A percentile compares a stretch with the other conserved stretches of the same genome.
Evolutionary conservation across 139 green algal species (phyloP).

Genomic region (Raphidocelis subcapitata): DNA sequence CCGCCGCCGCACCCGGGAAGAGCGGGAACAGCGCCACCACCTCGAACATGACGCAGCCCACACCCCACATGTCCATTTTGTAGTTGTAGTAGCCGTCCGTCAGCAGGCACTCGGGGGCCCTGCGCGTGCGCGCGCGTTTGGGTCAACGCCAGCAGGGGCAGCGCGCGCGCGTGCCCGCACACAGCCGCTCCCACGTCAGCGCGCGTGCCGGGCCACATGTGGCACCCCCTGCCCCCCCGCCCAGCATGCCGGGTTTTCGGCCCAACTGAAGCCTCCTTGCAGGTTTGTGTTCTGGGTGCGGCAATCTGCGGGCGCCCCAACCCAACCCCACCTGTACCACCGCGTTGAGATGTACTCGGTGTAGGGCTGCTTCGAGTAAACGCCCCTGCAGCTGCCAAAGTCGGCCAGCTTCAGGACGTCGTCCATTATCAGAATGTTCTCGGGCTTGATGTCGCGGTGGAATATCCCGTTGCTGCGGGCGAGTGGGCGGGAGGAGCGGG

Average conservation of each 20-base stretch:
- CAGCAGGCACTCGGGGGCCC: constrained; percentile 83
- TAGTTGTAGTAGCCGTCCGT: constrained; percentile 91
- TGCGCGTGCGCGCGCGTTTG: constrained; percentile 39
- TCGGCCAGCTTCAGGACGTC: constrained; percentile 85
- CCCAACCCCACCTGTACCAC: constrained; percentile 29
- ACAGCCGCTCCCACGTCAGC: too few relatives aligned
- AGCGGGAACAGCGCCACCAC: constrained; percentile 74
- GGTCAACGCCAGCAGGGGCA: too few relatives aligned
- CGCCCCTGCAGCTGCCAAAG: constrained; percentile 79
- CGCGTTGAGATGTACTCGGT: constrained; percentile 89
- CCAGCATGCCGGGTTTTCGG: too few relatives aligned
- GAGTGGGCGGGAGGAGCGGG: neutral
- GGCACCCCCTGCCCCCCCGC: too few relatives aligned
- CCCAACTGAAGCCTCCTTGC: too few relatives aligned
- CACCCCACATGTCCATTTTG: constrained; percentile 92
- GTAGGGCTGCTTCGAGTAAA: constrained; percentile 88
- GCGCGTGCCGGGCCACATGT: too few relatives aligned
- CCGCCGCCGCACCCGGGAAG: constrained; percentile 53
- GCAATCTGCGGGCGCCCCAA: too few relatives aligned
- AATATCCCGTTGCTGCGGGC: constrained; percentile 73
- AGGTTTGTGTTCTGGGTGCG: too few relatives aligned
- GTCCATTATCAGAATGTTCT: constrained; percentile 91
- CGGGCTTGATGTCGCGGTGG: constrained; percentile 88
- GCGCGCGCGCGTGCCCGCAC: too few relatives aligned
- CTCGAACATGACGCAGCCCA: constrained; percentile 90